Evolutionary conservation across 371 early-diverging fungal genomes (phyloP), one percentile per base, ranked within the genome.

Genomic region (Mucor sp.): DNA sequence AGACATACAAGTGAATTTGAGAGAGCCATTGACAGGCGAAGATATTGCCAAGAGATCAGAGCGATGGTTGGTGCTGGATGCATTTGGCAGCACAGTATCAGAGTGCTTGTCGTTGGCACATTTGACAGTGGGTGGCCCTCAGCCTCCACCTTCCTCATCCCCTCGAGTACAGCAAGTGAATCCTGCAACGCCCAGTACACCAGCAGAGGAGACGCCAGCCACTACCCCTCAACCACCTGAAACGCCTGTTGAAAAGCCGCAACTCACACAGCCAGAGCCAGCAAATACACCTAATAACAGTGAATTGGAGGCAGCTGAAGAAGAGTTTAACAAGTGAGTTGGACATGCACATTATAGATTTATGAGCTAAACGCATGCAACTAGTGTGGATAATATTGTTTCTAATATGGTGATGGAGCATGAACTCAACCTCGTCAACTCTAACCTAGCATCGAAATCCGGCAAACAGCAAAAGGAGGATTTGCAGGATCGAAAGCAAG

Each of bases 341-440:
- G 8, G 6, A 14, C 23, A 2, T 9, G 19, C 15, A 37, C 41
- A 11, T 27, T 4, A 25, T 21, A 43, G 23, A 48, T 47, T 6
- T 7, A n/a, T 25, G 23, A 25, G 21, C 6, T 21, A 43, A 37
- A 2, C 30, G 2, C 30, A 28, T 1, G 37, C 27, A 48, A 43
- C 19, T 66, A 92, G 93, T 68, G 87, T 91, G 23, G 95, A 94
- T 43, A 65, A 64, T 53, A 78, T 94, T 63, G 87, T 88, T 3
- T 94, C 94, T 3, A 94, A 92, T 67, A 83, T 83, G 75, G 94
- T 95, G 0, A 72, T 95, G 19, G 93, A 94, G 66, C 71, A 80
- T n/a, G 95, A 95, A 72, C 77, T 89, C 30, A 79, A 75, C 1
- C 50, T 74, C 7, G 77, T 90, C 0, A 72, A 81, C 35, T 63